Conservation (phyloP, 805 yeast species). For the Saturnispora mendoncae region DNA sequence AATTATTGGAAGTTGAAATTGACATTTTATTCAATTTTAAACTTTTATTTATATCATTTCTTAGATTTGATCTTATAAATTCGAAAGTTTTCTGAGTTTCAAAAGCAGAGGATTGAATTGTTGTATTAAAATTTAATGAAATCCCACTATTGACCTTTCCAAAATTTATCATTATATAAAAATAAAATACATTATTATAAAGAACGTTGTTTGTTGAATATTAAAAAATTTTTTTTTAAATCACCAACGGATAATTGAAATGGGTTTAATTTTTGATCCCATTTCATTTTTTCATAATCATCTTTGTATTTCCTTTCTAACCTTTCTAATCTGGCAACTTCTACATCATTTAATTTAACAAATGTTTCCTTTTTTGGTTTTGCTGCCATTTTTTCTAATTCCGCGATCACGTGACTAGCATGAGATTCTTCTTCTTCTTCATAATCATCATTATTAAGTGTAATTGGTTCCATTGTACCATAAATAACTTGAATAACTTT, state of each 20-base stretch:
- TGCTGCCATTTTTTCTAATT: constrained; percentile 56
- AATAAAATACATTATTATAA: constrained; percentile 1
- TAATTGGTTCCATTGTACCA: constrained; percentile 45
- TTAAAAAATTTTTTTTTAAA: constrained; percentile 56
- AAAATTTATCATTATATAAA: not conserved
- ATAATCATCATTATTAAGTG: not conserved
- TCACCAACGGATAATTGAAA: constrained; percentile 84
- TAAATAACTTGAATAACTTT: constrained; percentile 59
- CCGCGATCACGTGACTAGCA: constrained; percentile 51
- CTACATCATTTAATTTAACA: constrained; percentile 53
- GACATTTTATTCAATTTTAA: not conserved
- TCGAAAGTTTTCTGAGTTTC: constrained; percentile 4
- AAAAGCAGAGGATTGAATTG: constrained; percentile 3
- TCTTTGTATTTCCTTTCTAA: constrained; percentile 77
- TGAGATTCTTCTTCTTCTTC: constrained; percentile 25
- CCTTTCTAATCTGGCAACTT: constrained; percentile 57
- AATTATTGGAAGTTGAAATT: not conserved
- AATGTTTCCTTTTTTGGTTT: constrained; percentile 38
- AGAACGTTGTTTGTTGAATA: constrained; percentile 42
- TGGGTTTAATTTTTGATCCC: constrained; percentile 80
- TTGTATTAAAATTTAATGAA: not conserved
- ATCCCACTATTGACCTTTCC: not conserved
- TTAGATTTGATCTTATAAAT: constrained; percentile 1
- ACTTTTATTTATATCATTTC: not conserved
- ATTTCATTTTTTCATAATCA: constrained; percentile 80